Conservation (phyloP, 345 rosid genomes). For the Syzygium aqueum region DNA sequence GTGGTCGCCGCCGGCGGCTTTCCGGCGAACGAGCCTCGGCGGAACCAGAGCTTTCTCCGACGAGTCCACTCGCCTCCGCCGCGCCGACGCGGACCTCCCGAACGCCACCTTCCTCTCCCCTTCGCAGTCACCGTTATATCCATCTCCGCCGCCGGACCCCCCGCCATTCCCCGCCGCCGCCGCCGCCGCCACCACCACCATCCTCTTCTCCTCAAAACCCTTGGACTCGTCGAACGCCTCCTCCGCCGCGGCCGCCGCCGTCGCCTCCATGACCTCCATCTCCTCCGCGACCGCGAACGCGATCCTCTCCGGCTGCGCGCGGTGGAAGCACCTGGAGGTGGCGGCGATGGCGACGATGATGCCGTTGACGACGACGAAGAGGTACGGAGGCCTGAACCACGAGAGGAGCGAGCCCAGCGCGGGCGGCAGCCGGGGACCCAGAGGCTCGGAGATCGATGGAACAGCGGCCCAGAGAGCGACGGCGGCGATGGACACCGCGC, state of each 20-base stretch:
- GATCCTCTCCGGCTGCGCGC: neutral
- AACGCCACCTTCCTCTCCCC: slow-evolving; percentile 9
- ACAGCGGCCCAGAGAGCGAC: slow-evolving; percentile 18
- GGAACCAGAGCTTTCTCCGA: slow-evolving; percentile 39
- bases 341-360: slow-evolving; percentile 51
- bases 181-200: neutral
- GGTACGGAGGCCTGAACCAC: slow-evolving; percentile 57
- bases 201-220: neutral
- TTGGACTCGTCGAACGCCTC: neutral
- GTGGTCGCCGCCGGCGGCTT: slow-evolving; percentile 1
- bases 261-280: neutral
- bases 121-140: neutral
- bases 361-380: slow-evolving; percentile 34
- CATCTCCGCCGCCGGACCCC: neutral
- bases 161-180: slow-evolving; percentile 9
- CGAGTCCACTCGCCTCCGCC: slow-evolving; percentile 5
- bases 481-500: slow-evolving; percentile 14
- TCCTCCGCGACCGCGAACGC: neutral
- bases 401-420: slow-evolving; percentile 31
- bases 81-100: slow-evolving; percentile 14
- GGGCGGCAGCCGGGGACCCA: slow-evolving; percentile 22
- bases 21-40: slow-evolving; percentile 30
- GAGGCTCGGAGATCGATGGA: slow-evolving; percentile 25
- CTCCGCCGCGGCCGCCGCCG: neutral
- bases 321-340: slow-evolving; percentile 23